Evolutionary conservation across 2,329 filamentous ascomycete genomes (phyloP).

Genomic region (Lachnellula willkommii): DNA sequence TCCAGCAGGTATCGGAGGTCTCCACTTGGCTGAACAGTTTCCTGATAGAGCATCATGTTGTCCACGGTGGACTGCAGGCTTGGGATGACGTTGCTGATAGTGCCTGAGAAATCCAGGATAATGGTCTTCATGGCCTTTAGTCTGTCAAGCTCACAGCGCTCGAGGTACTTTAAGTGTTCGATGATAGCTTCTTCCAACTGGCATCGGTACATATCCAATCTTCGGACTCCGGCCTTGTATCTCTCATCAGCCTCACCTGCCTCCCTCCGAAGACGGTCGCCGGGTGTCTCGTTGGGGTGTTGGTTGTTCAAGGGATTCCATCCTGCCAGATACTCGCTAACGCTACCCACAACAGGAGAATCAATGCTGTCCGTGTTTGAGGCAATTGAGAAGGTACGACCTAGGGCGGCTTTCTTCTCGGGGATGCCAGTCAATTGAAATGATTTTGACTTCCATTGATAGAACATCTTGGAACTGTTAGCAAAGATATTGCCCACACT

Average conservation of each 20-base stretch:
- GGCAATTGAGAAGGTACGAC: conserved; percentile 68
- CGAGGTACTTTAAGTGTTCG: conserved; percentile 88
- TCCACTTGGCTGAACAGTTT: conserved; percentile 89
- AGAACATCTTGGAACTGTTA: conserved; percentile 95
- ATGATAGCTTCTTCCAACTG: conserved; percentile 94
- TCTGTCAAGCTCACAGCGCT: conserved; percentile 92
- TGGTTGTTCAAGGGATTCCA: conserved; percentile 92
- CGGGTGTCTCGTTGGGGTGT: conserved; percentile 88
- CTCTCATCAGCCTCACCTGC: conserved; percentile 85
- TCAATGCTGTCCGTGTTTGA: conserved; percentile 58
- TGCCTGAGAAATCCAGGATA: conserved; percentile 92
- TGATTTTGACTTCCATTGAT: conserved; percentile 91
- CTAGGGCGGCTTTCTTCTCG: conserved; percentile 73
- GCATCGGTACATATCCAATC: conserved; percentile 85
- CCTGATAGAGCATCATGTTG: conserved; percentile 98
- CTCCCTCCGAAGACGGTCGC: conserved; percentile 81
- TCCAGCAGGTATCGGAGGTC: conserved; percentile 92
- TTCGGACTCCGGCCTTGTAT: conserved; percentile 81
- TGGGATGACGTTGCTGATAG: conserved; percentile 96
- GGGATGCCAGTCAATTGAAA: conserved; percentile 84
- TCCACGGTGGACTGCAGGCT: conserved; percentile 93
- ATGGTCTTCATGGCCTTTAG: conserved; percentile 98
- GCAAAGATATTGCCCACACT: conserved; percentile 94
- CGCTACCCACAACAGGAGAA: conserved; percentile 73
- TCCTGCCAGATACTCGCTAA: conserved; percentile 82